Base-by-base conservation (phyloP, 1,139 yeast species). In the Schizosaccharomyces versatilis region DNA sequence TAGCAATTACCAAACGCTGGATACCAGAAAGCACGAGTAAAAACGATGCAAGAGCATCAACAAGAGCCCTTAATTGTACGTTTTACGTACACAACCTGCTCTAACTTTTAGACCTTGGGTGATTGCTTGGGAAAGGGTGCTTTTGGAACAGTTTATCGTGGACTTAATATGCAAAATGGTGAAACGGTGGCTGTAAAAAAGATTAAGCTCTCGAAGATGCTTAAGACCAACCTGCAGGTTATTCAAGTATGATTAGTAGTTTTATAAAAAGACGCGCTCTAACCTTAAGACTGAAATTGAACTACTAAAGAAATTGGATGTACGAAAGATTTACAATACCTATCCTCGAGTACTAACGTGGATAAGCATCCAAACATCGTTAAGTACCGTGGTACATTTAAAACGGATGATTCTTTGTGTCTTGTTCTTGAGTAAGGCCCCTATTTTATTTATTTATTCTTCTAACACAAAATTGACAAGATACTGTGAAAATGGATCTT, bases 181-280 rank as follows among this genome's bases (percentile, higher is more conserved):
- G 81, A 79, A 56, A 74, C 79, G 3, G 85, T 83, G 9, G 98
- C 98, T 0, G 79, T 90, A 54, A 90, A 93, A 66, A 90, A 83
- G 63, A 80, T 90, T 36, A 71, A 76, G 36, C 71, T 84, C 51
- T 81, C 63, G 6, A 66, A 66, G 47, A 61, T 69, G 24, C 61
- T 66, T 2, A 61, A 63, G 42, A 55, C 63, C 10, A 71, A 66
- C 40, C 59, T 71, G n/a, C 67, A 68, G 47, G 56, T 44, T 14
- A 44, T 44, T 8, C 36, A 49, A 38, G 42, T 38, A 38, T 17
- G 52, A 62, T 56, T 9, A 54, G n/a, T n/a, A n/a, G n/a, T 49
- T 41, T 15, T 3, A 54, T 17, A 32, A 53, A 53, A 19, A 54
- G 55, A n/a, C 38, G 36, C 47, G 51, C 12, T 57, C 42, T 15